Conservation (phyloP, 345 rosid species). For the Brassica rapa region DNA sequence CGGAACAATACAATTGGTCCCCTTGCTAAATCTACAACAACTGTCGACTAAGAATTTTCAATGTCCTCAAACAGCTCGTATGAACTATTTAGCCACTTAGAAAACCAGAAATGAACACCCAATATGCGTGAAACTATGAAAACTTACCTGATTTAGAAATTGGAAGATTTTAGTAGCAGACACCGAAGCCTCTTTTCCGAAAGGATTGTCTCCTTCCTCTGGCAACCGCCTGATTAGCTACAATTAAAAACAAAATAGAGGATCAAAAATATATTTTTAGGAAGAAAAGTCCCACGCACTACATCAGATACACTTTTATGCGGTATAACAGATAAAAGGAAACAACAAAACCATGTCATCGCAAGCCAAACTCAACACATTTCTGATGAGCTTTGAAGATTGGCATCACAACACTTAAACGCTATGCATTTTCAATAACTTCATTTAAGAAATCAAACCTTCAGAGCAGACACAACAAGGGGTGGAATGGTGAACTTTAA, state of each 20-base stretch:
- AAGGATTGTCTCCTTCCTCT: slow-evolving; percentile 86
- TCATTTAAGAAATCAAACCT: slow-evolving; percentile 53
- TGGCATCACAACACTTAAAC: not conserved
- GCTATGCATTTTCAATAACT: slow-evolving; percentile 19
- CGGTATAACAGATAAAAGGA: slow-evolving; percentile 3
- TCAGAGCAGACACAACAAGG: slow-evolving; percentile 78
- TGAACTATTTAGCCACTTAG: not conserved
- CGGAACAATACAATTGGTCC: not conserved
- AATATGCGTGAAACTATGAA: not conserved
- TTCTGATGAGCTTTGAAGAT: not conserved
- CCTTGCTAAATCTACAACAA: slow-evolving; percentile 1
- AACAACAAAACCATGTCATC: slow-evolving; percentile 19
- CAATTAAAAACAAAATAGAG: slow-evolving; percentile 4
- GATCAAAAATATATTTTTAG: not conserved
- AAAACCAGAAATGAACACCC: slow-evolving; percentile 15
- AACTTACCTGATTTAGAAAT: slow-evolving; percentile 79
- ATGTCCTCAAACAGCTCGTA: slow-evolving; percentile 14
- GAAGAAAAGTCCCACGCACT: not conserved
- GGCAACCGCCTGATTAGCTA: slow-evolving; percentile 87
- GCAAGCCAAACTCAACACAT: slow-evolving; percentile 15
- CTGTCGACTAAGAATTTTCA: not conserved
- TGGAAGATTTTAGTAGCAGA: slow-evolving; percentile 87
- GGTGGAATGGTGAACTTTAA: slow-evolving; percentile 93
- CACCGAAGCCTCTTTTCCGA: slow-evolving; percentile 75
- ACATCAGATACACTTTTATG: slow-evolving; percentile 21